Conservation (phyloP, 768 basidiomycete species). For the Trametes maxima region DNA sequence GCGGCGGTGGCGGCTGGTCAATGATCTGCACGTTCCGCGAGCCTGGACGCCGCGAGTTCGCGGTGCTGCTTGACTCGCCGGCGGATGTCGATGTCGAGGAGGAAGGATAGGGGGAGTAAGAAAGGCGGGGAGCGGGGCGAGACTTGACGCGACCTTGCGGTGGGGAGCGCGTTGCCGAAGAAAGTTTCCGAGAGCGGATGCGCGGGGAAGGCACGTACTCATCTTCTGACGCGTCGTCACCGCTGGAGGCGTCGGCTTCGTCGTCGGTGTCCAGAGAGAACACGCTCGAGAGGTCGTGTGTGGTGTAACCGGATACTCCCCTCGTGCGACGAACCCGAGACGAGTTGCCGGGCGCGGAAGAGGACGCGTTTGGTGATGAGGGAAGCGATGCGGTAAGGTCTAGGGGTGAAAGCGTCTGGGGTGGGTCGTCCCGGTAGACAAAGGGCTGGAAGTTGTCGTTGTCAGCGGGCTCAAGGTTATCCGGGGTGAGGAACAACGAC, state of each 20-base stretch:
- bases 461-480: not conserved
- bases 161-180: slow-evolving; percentile 8
- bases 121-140: slow-evolving; percentile 4
- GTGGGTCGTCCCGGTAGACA: slow-evolving; percentile 3
- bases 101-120: slow-evolving; percentile 25
- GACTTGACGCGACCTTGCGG: not conserved
- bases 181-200: slow-evolving; percentile 9
- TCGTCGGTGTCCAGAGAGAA: slow-evolving; percentile 3
- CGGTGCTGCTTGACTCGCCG: slow-evolving; percentile 20
- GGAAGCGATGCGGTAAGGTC: slow-evolving; percentile 9
- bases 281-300: not conserved
- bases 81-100: slow-evolving; percentile 36
- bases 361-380: not conserved
- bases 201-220: slow-evolving; percentile 47
- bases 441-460: slow-evolving; percentile 4
- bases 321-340: not conserved
- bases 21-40: slow-evolving; percentile 51
- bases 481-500: not conserved
- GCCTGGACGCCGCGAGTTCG: slow-evolving; percentile 17
- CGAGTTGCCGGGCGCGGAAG: not conserved
- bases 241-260: slow-evolving; percentile 24
- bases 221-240: slow-evolving; percentile 44
- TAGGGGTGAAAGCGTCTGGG: slow-evolving; percentile 10
- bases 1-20: slow-evolving; percentile 25
- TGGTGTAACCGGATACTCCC: not conserved